Percentiles rank a stretch among this genome's conserved stretches.
phyloP scores from a whole-genome alignment of 768 basidiomycete genomes.

The Pisolithus sp. region DNA sequence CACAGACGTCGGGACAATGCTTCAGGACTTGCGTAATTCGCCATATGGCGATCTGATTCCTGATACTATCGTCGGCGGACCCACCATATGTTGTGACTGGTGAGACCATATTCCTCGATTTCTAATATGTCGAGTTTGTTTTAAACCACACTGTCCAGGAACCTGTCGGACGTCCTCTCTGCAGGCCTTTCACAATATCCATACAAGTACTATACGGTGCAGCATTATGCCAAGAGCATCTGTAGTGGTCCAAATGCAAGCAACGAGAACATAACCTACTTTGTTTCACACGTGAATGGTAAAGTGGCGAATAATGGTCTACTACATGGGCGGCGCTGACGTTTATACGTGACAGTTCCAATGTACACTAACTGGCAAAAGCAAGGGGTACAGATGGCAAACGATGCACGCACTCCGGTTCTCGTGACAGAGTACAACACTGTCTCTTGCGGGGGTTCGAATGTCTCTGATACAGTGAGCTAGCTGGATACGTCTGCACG shows the following conservation, averaged over 20 bases:
- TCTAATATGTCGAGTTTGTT: neutral
- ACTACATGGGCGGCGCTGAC: neutral
- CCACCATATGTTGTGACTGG: conserved; percentile 30
- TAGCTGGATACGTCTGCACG: neutral
- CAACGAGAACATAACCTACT: conserved; percentile 32
- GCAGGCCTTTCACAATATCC: conserved; percentile 24
- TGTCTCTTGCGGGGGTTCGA: conserved; percentile 33
- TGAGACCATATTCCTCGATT: neutral
- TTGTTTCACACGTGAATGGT: conserved; percentile 29
- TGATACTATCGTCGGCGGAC: conserved; percentile 22
- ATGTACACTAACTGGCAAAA: conserved; percentile 27
- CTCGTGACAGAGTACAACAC: conserved; percentile 32
- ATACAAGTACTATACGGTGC: conserved; percentile 31
- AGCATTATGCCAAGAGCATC: conserved; percentile 29
- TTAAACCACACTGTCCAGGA: conserved; percentile 11
- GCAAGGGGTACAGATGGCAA: conserved; percentile 21
- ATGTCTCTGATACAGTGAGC: conserved; percentile 29
- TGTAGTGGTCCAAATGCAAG: conserved; percentile 24
- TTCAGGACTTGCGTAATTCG: conserved; percentile 22
- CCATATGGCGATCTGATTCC: conserved; percentile 9
- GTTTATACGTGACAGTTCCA: conserved; percentile 13
- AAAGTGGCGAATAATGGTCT: conserved; percentile 1
- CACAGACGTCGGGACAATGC: conserved; percentile 21
- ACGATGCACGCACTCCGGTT: conserved; percentile 21
- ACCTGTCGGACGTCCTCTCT: conserved; percentile 25